Evolutionary conservation across 192 early-diverging fungal species (phyloP).

Genomic region (Coemansia guatemalensis): DNA sequence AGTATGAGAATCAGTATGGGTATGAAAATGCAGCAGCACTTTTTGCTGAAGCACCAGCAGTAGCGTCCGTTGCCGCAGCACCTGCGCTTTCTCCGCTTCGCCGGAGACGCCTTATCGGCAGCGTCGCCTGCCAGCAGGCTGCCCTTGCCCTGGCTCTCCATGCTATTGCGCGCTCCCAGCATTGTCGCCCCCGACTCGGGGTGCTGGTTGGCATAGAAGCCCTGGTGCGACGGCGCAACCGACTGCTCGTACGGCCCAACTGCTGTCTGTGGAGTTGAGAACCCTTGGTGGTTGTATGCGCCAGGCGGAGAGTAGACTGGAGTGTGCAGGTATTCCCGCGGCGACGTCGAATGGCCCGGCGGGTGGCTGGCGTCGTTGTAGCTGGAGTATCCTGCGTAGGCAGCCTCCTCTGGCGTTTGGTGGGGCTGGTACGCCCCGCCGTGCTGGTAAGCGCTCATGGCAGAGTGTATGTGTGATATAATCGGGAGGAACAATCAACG

Average conservation of each 20-base stretch:
- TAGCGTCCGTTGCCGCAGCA: conserved; percentile 53
- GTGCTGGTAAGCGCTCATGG: too few species aligned
- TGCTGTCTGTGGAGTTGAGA: conserved; percentile 6
- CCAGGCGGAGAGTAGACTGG: conserved; percentile 16
- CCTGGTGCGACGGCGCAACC: not conserved
- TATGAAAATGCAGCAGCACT: conserved; percentile 47
- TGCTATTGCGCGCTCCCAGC: not conserved
- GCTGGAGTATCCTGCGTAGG: conserved; percentile 1
- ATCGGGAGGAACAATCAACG: too few species aligned
- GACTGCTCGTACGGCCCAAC: not conserved
- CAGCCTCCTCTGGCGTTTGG: not conserved
- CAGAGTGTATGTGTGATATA: too few species aligned
- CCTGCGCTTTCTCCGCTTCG: conserved; percentile 20
- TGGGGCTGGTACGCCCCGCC: too few species aligned
- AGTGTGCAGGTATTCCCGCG: conserved; percentile 15
- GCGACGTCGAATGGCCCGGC: conserved; percentile 1
- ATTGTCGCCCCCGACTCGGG: conserved; percentile 25
- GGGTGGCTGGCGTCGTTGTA: conserved; percentile 6
- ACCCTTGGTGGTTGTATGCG: conserved; percentile 7
- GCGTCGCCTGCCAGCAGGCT: conserved; percentile 11
- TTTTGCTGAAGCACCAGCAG: conserved; percentile 52
- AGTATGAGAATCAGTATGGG: conserved; percentile 42
- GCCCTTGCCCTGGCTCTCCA: not conserved
- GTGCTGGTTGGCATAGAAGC: conserved; percentile 16
- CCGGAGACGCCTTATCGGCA: conserved; percentile 17